Evolutionary conservation across 139 green algal genomes (phyloP).

Genomic region (Protoeuglena noctilucae): DNA sequence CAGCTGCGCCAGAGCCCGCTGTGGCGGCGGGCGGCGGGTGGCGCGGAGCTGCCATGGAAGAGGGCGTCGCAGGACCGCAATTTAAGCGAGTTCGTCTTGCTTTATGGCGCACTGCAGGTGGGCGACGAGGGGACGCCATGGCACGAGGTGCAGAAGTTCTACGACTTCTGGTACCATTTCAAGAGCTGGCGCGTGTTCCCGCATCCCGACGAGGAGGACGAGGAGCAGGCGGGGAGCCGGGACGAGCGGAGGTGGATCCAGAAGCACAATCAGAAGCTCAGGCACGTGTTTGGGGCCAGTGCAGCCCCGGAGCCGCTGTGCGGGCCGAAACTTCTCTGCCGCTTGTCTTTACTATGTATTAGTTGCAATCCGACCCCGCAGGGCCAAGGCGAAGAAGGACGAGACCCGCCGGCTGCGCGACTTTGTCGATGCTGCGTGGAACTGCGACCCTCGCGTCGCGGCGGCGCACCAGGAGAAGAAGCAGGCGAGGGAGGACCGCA

Average conservation of each 20-base stretch:
- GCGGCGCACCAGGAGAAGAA: conserved; percentile 50
- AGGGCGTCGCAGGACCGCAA: neutral
- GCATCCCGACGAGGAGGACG: conserved; percentile 85
- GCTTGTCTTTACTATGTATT: too few species aligned
- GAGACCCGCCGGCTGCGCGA: conserved; percentile 60
- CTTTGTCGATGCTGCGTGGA: conserved; percentile 76
- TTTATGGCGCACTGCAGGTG: neutral
- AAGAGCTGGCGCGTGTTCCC: conserved; percentile 90
- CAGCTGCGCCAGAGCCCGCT: conserved; percentile 28
- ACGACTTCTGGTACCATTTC: conserved; percentile 89
- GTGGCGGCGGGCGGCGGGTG: conserved; percentile 4
- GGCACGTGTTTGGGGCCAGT: too few species aligned
- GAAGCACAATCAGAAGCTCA: conserved; percentile 75
- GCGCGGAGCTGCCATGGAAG: neutral
- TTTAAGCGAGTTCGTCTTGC: neutral
- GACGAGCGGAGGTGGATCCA: conserved; percentile 73
- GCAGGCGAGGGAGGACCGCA: conserved; percentile 15
- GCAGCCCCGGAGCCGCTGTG: too few species aligned
- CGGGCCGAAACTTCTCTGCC: too few species aligned
- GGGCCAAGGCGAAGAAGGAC: conserved; percentile 89
- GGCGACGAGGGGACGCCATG: conserved; percentile 12
- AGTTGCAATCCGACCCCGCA: too few species aligned
- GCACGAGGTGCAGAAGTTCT: conserved; percentile 61
- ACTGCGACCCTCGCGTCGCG: conserved; percentile 57
- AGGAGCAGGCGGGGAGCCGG: conserved; percentile 60